Conservation (phyloP, 2,329 filamentous ascomycete species). For the Fusarium floridanum region DNA sequence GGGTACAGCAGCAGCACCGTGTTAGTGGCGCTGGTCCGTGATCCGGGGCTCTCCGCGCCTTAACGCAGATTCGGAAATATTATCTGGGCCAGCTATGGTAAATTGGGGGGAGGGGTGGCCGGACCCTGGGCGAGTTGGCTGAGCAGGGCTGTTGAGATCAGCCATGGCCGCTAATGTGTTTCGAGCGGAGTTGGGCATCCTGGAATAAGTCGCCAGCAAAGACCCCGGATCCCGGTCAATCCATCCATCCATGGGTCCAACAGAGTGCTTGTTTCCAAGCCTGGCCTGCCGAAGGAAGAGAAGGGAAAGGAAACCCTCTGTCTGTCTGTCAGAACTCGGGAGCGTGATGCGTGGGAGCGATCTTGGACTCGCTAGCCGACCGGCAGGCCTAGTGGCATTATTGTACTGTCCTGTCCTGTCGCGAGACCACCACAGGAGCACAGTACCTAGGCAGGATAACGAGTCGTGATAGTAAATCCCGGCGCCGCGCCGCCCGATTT, state of each 20-base stretch:
- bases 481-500: conserved; percentile 23
- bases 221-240: conserved; percentile 44
- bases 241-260: conserved; percentile 33
- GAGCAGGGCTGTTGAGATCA: conserved; percentile 56
- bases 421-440: background rate
- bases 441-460: background rate
- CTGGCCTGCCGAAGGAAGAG: conserved; percentile 13
- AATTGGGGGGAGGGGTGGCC: conserved; percentile 52
- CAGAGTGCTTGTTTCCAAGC: conserved; percentile 41
- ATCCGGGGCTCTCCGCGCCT: conserved; percentile 60
- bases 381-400: conserved; percentile 10
- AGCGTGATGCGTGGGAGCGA: conserved; percentile 21
- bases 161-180: conserved; percentile 58
- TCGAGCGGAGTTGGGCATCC: conserved; percentile 55
- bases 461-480: conserved; percentile 15
- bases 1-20: conserved; percentile 50
- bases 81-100: conserved; percentile 59
- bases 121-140: conserved; percentile 54
- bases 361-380: conserved; percentile 20
- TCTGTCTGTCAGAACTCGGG: conserved; percentile 35
- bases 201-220: conserved; percentile 46
- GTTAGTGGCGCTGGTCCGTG: conserved; percentile 53
- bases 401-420: background rate
- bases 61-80: conserved; percentile 65
- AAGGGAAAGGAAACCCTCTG: background rate